Base-by-base conservation (phyloP, 306 rosid species). In the Cyamopsis tetragonoloba region DNA sequence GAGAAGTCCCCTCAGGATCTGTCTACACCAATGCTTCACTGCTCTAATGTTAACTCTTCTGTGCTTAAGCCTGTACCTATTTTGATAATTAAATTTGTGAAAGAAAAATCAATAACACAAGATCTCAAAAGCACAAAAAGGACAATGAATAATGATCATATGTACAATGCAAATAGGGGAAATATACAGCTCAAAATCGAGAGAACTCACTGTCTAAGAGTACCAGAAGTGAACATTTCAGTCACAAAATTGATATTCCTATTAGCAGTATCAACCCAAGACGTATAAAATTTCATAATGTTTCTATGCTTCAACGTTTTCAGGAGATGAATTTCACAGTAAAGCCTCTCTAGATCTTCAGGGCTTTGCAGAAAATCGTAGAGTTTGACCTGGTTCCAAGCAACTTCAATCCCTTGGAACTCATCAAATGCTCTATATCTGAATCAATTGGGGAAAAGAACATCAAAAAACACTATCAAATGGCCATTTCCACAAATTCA, bases 191-290 rank as follows among this genome's bases (percentile, higher is more conserved):
- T 66, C 54, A 53, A 37, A 66, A 46, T 46, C 8, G 22, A 66
- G 28, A 70, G 57, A 41, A 79, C 89, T 64, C 79, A 92, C 98
- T 92, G 98, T 65, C 95, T 86, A 44, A 92, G 85, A 75, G 98
- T 85, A 50, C 98, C 98, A 67, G 98, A 92, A 66, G 96, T 86
- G 85, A 92, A 92, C 96, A 92, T 84, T 75, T 92, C 98, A 11
- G 98, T 89, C 3, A 92, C 88, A n/a, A 92, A 92, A 56, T 92
- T 92, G 86, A 92, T 86, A 74, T 89, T 92, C 75, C 95, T 81
- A 66, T 87, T 89, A 1, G 91, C 75, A 28, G 89, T 84, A 71
- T 92, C 96, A n/a, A 92, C 96, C 98, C 98, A 92, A 51, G 98
- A 92, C 6, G 96, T 68, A 64, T 89, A 89, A 62, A 92, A 86